Conservation (phyloP, 495 filamentous ascomycete species). For the Penicillium coprophilum region DNA sequence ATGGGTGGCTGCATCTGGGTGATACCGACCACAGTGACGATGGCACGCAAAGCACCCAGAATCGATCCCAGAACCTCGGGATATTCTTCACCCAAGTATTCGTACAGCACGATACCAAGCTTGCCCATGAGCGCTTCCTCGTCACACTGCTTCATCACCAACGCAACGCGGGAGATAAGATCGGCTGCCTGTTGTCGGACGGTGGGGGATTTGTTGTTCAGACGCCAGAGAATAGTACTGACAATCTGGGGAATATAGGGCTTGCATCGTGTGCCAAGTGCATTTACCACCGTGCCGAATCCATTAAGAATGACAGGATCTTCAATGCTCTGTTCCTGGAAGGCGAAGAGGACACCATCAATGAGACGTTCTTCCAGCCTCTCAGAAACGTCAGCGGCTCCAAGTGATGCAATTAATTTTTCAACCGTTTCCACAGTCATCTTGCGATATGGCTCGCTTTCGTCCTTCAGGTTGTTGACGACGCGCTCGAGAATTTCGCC, state of each 20-base stretch:
- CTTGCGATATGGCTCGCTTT: conserved; percentile 96
- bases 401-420: conserved; percentile 88
- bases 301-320: conserved; percentile 96
- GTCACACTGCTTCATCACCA: conserved; percentile 98
- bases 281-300: conserved; percentile 98
- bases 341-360: conserved; percentile 94
- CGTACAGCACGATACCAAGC: conserved; percentile 93
- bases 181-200: conserved; percentile 97
- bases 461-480: conserved; percentile 94
- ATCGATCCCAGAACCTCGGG: conserved; percentile 98
- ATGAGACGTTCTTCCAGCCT: conserved; percentile 89
- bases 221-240: conserved; percentile 91
- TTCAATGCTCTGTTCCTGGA: conserved; percentile 98
- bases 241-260: conserved; percentile 96
- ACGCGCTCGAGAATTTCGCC: conserved; percentile 92
- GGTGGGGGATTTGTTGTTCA: conserved; percentile 96
- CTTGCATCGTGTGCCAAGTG: conserved; percentile 90
- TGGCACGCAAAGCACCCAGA: conserved; percentile 88
- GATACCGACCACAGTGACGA: conserved; percentile 98
- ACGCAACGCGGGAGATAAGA: conserved; percentile 91
- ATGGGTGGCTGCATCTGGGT: conserved; percentile 99
- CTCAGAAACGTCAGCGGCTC: conserved; percentile 91
- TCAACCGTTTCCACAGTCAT: conserved; percentile 99
- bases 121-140: conserved; percentile 96
- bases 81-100: conserved; percentile 98